These are phyloP conservation scores for Penicillium brasilianum DNA, from an alignment of 2,329 filamentous ascomycete species.

Conservation along the genomic window DNA sequence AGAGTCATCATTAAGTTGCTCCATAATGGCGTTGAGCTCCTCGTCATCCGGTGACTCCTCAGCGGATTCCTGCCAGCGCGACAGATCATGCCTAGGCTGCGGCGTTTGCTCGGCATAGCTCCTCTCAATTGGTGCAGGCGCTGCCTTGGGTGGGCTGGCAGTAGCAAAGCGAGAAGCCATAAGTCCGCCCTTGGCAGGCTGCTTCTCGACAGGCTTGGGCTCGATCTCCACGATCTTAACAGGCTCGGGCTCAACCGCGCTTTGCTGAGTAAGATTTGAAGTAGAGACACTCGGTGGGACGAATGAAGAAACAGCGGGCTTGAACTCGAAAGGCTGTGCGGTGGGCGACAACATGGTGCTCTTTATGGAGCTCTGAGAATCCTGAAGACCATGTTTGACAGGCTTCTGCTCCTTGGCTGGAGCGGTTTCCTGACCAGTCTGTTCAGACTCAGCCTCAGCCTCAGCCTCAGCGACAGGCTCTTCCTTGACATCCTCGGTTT, in stretches of 20 bases:
- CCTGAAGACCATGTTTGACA: constrained; percentile 25
- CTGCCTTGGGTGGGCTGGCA: constrained; percentile 33
- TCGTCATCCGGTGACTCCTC: constrained; percentile 53
- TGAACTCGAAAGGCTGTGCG: constrained; percentile 69
- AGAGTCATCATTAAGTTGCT: constrained; percentile 76
- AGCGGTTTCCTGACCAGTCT: constrained; percentile 9
- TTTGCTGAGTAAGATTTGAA: constrained; percentile 21
- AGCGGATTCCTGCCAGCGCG: constrained; percentile 27
- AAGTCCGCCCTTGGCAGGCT: constrained; percentile 29
- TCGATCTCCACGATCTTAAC: not conserved
- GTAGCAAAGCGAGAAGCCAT: constrained; percentile 38
- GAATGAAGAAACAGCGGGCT: constrained; percentile 41
- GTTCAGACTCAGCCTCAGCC: constrained; percentile 24
- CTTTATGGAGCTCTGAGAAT: constrained; percentile 35
- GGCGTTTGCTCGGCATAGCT: constrained; percentile 14
- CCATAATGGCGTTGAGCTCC: constrained; percentile 93
- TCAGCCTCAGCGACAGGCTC: constrained; percentile 20
- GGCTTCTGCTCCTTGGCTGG: constrained; percentile 8
- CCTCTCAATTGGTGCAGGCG: constrained; percentile 12
- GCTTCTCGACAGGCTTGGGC: constrained; percentile 20
- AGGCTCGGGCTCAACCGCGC: not conserved
- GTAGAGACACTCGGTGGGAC: constrained; percentile 28
- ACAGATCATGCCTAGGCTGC: constrained; percentile 1
- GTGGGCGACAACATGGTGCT: constrained; percentile 70
- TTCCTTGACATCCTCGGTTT: constrained; percentile 17